A percentile compares a stretch with the other conserved stretches of the same genome.
Conservation (phyloP, 2,329 filamentous ascomycete genomes). For the Polytolypa hystricis region DNA sequence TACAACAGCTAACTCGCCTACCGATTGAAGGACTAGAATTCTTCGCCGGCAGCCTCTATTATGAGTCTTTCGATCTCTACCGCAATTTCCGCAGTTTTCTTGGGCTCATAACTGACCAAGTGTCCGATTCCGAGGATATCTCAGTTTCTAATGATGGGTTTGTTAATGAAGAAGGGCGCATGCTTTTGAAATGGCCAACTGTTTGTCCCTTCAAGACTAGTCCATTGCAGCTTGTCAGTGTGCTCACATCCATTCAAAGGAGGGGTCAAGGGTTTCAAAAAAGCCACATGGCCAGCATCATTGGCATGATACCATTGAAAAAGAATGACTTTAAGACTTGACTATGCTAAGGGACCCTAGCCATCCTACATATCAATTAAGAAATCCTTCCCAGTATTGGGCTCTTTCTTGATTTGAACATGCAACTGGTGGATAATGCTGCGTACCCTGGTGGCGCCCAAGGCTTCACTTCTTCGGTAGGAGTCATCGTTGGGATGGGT, state of each 20-base stretch:
- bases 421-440: too few species aligned
- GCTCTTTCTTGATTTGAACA: too few species aligned
- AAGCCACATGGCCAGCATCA: constrained; percentile 34
- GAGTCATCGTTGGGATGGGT: too few species aligned
- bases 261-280: constrained; percentile 32
- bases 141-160: constrained; percentile 17
- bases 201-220: constrained; percentile 25
- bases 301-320: constrained; percentile 25
- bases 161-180: constrained; percentile 17
- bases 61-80: constrained; percentile 45
- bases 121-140: constrained; percentile 9
- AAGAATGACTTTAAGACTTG: constrained; percentile 20
- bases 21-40: constrained; percentile 43
- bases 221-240: constrained; percentile 31
- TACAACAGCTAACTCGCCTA: constrained; percentile 17
- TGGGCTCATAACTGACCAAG: constrained; percentile 31
- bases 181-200: constrained; percentile 14
- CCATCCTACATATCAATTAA: too few species aligned
- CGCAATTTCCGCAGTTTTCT: constrained; percentile 11
- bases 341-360: background rate
- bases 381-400: too few species aligned
- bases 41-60: constrained; percentile 57
- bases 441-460: too few species aligned
- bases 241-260: constrained; percentile 25
- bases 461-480: too few species aligned